Evolutionary conservation across 1,139 yeast genomes (phyloP).

Genomic region (Saccharomycopsis hybrid): DNA sequence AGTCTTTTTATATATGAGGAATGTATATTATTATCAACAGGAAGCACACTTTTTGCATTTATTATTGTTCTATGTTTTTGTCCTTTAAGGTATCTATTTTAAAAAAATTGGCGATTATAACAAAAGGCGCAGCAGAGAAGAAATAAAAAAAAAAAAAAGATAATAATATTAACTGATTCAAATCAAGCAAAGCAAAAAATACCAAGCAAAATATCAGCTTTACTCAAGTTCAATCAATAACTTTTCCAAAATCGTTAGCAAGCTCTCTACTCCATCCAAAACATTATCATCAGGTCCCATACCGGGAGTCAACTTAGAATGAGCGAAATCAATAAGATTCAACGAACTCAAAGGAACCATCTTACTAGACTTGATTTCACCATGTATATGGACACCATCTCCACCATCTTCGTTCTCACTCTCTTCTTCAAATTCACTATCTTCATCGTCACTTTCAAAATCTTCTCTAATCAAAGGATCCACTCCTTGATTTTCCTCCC

Average conservation of each 20-base stretch:
- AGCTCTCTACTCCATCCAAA: constrained; percentile 57
- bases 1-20: too few relatives aligned
- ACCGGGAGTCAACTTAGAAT: constrained; percentile 58
- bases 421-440: constrained; percentile 26
- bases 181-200: too few relatives aligned
- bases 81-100: too few relatives aligned
- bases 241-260: constrained; percentile 40
- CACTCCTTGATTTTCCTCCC: constrained; percentile 37
- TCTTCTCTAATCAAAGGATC: constrained; percentile 37
- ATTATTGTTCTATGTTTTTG: too few relatives aligned
- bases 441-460: constrained; percentile 27
- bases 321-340: constrained; percentile 85
- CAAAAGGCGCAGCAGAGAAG: too few relatives aligned
- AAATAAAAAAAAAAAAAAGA: too few relatives aligned
- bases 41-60: too few relatives aligned
- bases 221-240: constrained; percentile 19
- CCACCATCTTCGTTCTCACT: constrained; percentile 31
- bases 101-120: too few relatives aligned
- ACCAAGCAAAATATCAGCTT: too few relatives aligned
- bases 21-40: too few relatives aligned
- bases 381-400: constrained; percentile 23
- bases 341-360: constrained; percentile 43
- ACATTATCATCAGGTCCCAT: constrained; percentile 63
- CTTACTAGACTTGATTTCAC: constrained; percentile 25
- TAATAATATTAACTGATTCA: too few relatives aligned